Base-by-base conservation (phyloP, 2,329 filamentous ascomycete species). In the Paraphoma sp. region DNA sequence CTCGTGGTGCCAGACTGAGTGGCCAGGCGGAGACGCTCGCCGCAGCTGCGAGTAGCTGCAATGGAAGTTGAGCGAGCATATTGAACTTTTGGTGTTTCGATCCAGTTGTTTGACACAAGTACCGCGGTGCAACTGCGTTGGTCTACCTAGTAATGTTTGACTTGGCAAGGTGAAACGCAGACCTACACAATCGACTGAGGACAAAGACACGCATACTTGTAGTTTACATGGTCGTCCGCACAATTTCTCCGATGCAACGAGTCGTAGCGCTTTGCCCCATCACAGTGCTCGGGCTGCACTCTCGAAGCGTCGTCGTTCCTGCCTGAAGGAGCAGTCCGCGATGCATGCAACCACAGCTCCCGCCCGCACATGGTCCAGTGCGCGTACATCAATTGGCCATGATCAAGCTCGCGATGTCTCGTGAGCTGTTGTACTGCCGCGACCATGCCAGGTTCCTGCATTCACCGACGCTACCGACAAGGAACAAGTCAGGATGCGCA, bases 1-100 rank as follows among this genome's bases (percentile, higher is more conserved):
- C 81, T 44, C 82, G 79, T 18, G 65, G 68, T 10, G 70, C 55
- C 5, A 80, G 62, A 4, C 17, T 45, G 31, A 68, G 30, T 8
- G 73, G 72, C n/a, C 63, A 47, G 5, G 70, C 68, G 9, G 64
- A 64, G 40, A 69, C 61, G 23, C 49, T 63, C 6, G 63, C 62
- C 10, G 63, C 60, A 29, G 59, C 56, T 17, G 62, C 54, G 10
- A 70, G 57, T 31, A 75, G 63, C 45, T 67, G 67, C 7, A 71
- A 6, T 18, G 70, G 46, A 45, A 69, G 28, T 30, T 60, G 65
- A 55, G 62, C 59, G 8, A 70, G 36, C 71, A 74, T 75, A 3
- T 51, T 68, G 54, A 28, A 23, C 23, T 23, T 23, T 23, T 23
- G 23, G 23, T 23, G 23, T 23, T 23, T 23, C 23, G 5, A 23